Evolutionary conservation across 257 asterid genomes (phyloP), one percentile per base, ranked within the genome.

Genomic region (Solanum neorickii): DNA sequence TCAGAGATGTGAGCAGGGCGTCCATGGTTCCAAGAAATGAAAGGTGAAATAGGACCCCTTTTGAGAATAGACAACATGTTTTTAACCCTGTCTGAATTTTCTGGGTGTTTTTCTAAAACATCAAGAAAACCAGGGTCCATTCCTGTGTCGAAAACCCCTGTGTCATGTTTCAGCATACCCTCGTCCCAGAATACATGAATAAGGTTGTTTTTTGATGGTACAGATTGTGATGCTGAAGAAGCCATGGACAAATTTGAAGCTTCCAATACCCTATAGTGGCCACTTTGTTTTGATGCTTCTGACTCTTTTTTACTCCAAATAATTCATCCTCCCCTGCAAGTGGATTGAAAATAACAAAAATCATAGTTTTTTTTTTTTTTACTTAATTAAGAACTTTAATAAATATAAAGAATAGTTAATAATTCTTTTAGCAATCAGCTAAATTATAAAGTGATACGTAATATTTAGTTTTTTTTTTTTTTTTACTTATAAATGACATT

Each of bases 101-200:
- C 99, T 69, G 99, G 99, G 91, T 97, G 99, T 69, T 94, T 92
- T 31, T 97, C 99, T 20, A 97, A 88, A 11, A 97, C 98, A 88
- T 97, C 99, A 20, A 95, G 98, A 70, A 94, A 97, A 31, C 98
- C 99, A 85, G 99, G 99, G 70, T 95, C 96, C 86, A 88, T 66
- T 87, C 98, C 98, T 82, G 96, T 60, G 78, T 94, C 99, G 86
- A 95, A 97, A 14, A 97, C 96, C 47, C 99, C 99, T 84, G 94
- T 87, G 18, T 94, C 94, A 74, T 97, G 99, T 68, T 91, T 88
- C 75, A 95, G 93, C 98, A 96, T 96, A 39, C 96, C 98, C 80
- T 92, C 93, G 86, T 95, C 91, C 98, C 97, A 95, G 94, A 95
- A 97, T 9, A 95, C 98, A 89, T 94, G 86, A 42, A 95, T 83